These are phyloP conservation scores for Rhodotorula taiwanensis DNA, from an alignment of 768 basidiomycete genomes.

Conservation along the genomic window DNA sequence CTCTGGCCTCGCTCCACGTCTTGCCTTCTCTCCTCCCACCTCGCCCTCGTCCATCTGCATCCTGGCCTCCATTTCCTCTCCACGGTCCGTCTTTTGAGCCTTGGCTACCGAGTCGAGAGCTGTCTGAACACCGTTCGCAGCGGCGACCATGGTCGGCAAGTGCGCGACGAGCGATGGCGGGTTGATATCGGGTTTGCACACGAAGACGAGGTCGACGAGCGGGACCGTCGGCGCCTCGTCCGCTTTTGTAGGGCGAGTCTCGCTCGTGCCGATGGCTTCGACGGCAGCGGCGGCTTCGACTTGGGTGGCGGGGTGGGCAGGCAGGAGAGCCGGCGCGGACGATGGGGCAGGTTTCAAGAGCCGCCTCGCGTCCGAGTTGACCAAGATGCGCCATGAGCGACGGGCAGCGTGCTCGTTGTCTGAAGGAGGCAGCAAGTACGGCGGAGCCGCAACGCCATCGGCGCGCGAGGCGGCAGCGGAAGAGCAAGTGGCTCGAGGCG, in stretches of 20 bases:
- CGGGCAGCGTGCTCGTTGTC: no score
- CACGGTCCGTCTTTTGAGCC: no score
- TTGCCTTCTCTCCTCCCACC: no score
- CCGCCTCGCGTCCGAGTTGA: constrained; percentile 18
- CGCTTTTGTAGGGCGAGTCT: no score
- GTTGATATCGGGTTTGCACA: constrained; percentile 68
- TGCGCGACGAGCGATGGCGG: constrained; percentile 66
- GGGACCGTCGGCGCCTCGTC: constrained; percentile 17
- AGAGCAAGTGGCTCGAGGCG: not conserved
- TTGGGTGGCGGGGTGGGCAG: not conserved
- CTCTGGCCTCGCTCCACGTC: not conserved
- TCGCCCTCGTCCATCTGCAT: no score
- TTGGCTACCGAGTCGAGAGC: constrained; percentile 38
- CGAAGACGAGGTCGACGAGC: constrained; percentile 52
- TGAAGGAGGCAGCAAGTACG: no score
- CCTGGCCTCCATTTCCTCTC: not conserved
- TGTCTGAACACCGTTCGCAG: constrained; percentile 54
- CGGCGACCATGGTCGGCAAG: constrained; percentile 67
- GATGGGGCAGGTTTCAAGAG: no score
- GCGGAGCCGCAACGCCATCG: no score
- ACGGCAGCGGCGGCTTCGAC: not conserved
- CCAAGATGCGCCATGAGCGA: not conserved
- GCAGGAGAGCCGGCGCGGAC: not conserved
- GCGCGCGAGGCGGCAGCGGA: no score
- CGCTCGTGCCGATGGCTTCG: not conserved